Evolutionary conservation across 768 basidiomycete species (phyloP).

Genomic region (Lactifluus hygrophoroides): DNA sequence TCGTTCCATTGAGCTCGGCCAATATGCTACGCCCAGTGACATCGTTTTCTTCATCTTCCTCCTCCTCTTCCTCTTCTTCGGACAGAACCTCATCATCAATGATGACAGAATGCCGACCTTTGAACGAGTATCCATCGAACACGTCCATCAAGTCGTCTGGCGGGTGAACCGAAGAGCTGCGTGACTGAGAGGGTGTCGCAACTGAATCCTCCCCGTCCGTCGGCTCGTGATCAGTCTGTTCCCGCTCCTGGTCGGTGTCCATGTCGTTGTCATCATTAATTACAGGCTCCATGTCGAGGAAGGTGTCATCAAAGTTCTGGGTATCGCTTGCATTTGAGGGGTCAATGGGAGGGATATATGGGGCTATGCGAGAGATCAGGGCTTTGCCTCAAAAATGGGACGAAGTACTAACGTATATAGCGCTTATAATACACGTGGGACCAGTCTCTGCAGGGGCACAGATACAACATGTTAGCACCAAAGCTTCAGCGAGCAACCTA

Average conservation of each 20-base stretch:
- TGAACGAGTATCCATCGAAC: slow-evolving; percentile 93
- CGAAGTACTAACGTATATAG: slow-evolving; percentile 69
- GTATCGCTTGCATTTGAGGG: slow-evolving; percentile 90
- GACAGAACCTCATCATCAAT: slow-evolving; percentile 48
- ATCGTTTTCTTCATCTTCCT: slow-evolving; percentile 32
- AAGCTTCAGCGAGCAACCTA: slow-evolving; percentile 34
- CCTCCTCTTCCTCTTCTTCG: slow-evolving; percentile 45
- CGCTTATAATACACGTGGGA: slow-evolving; percentile 90
- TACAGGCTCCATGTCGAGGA: slow-evolving; percentile 91
- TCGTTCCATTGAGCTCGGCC: slow-evolving; percentile 17
- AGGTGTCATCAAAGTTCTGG: slow-evolving; percentile 95
- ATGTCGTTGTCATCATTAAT: slow-evolving; percentile 67
- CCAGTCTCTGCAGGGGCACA: slow-evolving; percentile 62
- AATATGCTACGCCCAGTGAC: slow-evolving; percentile 16
- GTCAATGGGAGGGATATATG: slow-evolving; percentile 89
- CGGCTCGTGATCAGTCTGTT: slow-evolving; percentile 59
- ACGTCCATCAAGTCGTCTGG: slow-evolving; percentile 59
- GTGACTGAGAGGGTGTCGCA: slow-evolving; percentile 72
- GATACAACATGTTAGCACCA: slow-evolving; percentile 16
- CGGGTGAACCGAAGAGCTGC: slow-evolving; percentile 59
- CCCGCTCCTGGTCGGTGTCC: slow-evolving; percentile 63
- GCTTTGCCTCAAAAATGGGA: background rate
- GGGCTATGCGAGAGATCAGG: slow-evolving; percentile 42
- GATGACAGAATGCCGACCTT: slow-evolving; percentile 73
- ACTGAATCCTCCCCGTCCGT: slow-evolving; percentile 70